Base-by-base conservation (phyloP, 1,284 basidiomycete genomes). In the Ganoderma resinaceum region DNA sequence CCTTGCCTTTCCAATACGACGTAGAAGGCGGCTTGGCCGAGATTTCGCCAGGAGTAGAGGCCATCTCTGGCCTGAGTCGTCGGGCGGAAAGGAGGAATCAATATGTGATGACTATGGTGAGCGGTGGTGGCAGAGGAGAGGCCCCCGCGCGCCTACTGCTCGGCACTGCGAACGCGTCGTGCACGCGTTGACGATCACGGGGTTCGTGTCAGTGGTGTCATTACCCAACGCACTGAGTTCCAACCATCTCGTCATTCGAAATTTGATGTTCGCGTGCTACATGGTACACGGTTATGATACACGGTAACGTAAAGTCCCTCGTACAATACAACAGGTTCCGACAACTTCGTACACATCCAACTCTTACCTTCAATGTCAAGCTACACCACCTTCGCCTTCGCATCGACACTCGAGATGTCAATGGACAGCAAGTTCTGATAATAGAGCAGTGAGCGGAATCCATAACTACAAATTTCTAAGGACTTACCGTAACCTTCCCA, bases 1-100 rank as follows among this genome's bases (percentile, higher is more conserved):
- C 82, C 79, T 91, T 90, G 53, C 87, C 89, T 75, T 90, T 91
- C 72, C 75, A 76, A 23, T 73, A 66, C 3, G 70, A 63, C 37
- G 49, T 66, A 3, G 71, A 72, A 0, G 38, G 38, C 1, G 71
- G 69, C 9, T 70, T 70, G 11, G 38, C 12, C 12, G 35, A 26
- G 0, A 2, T 20, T 11, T 14, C 38, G 3, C 38, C 58, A 26
- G 38, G 18, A 9, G 37, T 18, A 26, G 58, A 60, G 23, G 58
- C 23, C 58, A 60, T 60, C 20, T 16, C 31, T 4, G 31, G 33
- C 55, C 20, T 37, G 55, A 55, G 29, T 49, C n/a, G 23, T 38
- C 5, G 37, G 52, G 26, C n/a, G n/a, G n/a, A n/a, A n/a, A n/a
- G 35, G n/a, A 3, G 55, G 33, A 20, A 23, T 6, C 12, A 18